Conservation (phyloP, 164 flowering plant species). For the Magnolia sinica region DNA sequence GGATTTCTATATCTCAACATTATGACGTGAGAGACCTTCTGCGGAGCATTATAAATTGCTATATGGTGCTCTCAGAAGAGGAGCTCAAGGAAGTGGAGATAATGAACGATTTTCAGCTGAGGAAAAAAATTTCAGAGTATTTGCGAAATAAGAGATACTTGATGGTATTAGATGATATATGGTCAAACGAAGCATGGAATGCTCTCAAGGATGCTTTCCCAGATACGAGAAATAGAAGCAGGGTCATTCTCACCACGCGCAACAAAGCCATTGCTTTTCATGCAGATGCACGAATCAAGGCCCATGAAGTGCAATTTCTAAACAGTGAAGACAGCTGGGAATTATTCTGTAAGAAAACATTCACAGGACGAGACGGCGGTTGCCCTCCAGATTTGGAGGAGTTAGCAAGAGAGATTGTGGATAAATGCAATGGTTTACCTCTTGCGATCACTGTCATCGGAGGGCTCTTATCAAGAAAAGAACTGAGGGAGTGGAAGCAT, state of each 20-base stretch:
- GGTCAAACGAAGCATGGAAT: neutral
- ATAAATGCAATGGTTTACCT: constrained; percentile 19
- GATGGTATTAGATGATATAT: neutral
- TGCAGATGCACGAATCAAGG: neutral
- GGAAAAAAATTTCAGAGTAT: constrained; percentile 32
- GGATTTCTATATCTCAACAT: constrained; percentile 11
- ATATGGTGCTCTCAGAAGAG: too few relatives aligned
- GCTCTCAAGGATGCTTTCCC: neutral
- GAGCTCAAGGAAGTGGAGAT: too few relatives aligned
- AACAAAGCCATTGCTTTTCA: neutral
- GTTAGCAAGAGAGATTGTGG: too few relatives aligned
- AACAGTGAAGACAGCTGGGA: neutral
- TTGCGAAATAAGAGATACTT: neutral
- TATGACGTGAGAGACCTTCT: neutral
- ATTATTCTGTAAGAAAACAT: neutral
- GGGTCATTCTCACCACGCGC: constrained; percentile 1
- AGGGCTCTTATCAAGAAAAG: constrained; percentile 9
- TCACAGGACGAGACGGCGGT: neutral
- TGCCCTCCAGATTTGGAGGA: too few relatives aligned
- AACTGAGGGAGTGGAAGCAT: too few relatives aligned
- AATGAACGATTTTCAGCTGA: constrained; percentile 28
- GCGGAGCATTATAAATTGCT: too few relatives aligned
- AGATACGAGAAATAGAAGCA: neutral
- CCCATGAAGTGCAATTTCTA: neutral
- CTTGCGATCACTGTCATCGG: constrained; percentile 14